Conservation (phyloP, 2,329 filamentous ascomycete species). For the Phialocephala subalpina region DNA sequence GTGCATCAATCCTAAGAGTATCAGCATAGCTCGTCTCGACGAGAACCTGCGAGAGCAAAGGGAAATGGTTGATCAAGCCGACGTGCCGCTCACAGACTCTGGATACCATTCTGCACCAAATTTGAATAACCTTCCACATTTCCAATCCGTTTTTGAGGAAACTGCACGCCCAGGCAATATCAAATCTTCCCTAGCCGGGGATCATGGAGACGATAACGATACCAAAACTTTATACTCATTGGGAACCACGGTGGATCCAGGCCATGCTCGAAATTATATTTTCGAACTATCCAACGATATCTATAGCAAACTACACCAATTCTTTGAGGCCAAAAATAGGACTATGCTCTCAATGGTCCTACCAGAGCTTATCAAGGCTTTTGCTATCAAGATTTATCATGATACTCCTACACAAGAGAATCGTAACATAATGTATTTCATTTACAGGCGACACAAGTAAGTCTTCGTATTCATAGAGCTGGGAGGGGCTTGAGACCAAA, state of each 20-base stretch:
- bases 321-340: conserved; percentile 15
- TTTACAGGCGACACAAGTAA: conserved; percentile 22
- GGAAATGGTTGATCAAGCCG: no score
- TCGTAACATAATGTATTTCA: conserved; percentile 23
- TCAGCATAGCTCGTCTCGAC: no score
- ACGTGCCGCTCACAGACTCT: not conserved
- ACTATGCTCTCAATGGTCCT: conserved; percentile 3
- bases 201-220: not conserved
- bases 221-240: not conserved
- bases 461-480: conserved; percentile 8
- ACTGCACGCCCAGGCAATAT: not conserved
- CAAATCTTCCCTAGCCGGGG: not conserved
- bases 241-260: not conserved
- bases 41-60: no score
- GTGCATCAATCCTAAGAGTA: no score
- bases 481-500: conserved; percentile 5
- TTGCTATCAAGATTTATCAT: conserved; percentile 25
- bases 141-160: not conserved
- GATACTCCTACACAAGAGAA: conserved; percentile 14
- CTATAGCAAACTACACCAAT: conserved; percentile 11
- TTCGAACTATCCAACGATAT: conserved; percentile 20
- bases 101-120: not conserved
- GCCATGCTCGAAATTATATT: conserved; percentile 17
- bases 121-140: not conserved
- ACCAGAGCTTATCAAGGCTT: conserved; percentile 24